phyloP scores from a whole-genome alignment of 768 basidiomycete genomes.

The Scleroderma citrinum region DNA sequence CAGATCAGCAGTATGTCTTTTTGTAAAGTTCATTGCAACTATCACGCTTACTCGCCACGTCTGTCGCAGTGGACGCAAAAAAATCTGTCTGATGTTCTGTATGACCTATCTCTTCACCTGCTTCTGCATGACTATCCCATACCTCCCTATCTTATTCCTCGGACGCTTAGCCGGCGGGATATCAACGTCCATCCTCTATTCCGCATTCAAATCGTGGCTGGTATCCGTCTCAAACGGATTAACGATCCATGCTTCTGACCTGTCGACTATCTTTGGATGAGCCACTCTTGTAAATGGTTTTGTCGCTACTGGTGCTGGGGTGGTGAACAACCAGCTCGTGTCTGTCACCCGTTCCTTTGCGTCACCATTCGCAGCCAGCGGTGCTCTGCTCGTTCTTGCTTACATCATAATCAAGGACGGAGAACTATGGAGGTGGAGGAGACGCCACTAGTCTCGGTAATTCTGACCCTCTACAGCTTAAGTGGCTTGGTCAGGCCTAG shows the following conservation, averaged over 20 bases:
- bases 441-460: constrained; percentile 11
- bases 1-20: constrained; percentile 51
- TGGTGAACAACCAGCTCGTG: constrained; percentile 64
- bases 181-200: constrained; percentile 72
- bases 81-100: constrained; percentile 65
- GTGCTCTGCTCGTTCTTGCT: constrained; percentile 43
- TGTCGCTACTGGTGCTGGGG: constrained; percentile 64
- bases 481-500: constrained; percentile 51
- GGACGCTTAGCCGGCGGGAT: constrained; percentile 66
- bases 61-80: constrained; percentile 52
- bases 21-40: background rate
- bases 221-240: constrained; percentile 52
- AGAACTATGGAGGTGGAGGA: constrained; percentile 59
- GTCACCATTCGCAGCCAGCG: constrained; percentile 65
- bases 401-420: constrained; percentile 56
- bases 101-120: constrained; percentile 58
- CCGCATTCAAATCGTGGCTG: constrained; percentile 75
- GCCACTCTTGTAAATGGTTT: constrained; percentile 71
- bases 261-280: constrained; percentile 66
- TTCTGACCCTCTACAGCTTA: constrained; percentile 45
- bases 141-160: constrained; percentile 51
- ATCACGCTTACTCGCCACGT: background rate
- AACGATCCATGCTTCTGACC: constrained; percentile 47
- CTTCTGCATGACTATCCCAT: constrained; percentile 49
- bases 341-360: constrained; percentile 47